Conservation (phyloP, 75 land plant genomes). For the Pinus taeda region DNA sequence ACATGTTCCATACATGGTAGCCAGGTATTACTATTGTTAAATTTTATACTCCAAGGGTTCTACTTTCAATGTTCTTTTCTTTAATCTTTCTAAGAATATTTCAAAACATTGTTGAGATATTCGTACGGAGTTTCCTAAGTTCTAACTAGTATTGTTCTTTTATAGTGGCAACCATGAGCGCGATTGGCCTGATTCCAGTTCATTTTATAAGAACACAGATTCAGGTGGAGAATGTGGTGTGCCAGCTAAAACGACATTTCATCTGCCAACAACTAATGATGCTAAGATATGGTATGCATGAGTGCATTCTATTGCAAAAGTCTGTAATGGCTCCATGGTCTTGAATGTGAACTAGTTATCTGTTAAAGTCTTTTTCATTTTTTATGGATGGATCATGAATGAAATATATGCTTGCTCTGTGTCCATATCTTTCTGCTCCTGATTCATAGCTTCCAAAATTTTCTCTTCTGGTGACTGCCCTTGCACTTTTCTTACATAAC, state of each 20-base stretch:
- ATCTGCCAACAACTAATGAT: slow-evolving; percentile 75
- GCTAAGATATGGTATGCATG: slow-evolving; percentile 75
- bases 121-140: not conserved
- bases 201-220: slow-evolving; percentile 76
- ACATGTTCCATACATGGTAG: slow-evolving; percentile 87
- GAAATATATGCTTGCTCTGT: not conserved
- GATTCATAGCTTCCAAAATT: no score
- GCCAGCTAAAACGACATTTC: slow-evolving; percentile 74
- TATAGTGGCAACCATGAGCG: slow-evolving; percentile 97
- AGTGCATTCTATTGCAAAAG: not conserved
- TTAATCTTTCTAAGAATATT: not conserved
- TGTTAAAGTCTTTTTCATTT: not conserved
- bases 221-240: slow-evolving; percentile 99
- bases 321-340: not conserved
- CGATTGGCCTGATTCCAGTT: slow-evolving; percentile 87
- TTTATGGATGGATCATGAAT: not conserved
- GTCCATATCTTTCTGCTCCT: no score
- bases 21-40: slow-evolving; percentile 17
- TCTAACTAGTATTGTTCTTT: slow-evolving; percentile 4
- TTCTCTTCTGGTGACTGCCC: no score
- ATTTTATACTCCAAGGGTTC: not conserved
- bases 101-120: not conserved
- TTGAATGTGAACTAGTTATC: not conserved
- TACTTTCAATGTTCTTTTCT: not conserved
- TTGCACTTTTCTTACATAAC: no score